phyloP scores from a whole-genome alignment of 352 stramenopile species.

The Phytophthora hibernalis region DNA sequence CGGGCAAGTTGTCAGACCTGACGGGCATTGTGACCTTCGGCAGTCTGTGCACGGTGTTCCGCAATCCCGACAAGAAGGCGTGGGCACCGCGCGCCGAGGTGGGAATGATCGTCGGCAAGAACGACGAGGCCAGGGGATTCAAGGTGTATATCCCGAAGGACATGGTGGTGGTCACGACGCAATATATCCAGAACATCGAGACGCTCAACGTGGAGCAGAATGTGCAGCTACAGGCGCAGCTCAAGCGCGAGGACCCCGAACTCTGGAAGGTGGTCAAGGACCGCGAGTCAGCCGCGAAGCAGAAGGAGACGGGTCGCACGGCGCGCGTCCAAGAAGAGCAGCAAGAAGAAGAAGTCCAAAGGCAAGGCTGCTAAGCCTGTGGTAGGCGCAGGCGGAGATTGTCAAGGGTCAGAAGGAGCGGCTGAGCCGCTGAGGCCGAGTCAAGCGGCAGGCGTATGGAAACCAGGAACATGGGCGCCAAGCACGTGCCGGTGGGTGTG shows the following conservation, averaged over 20 bases:
- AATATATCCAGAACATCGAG: neutral
- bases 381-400: too few species aligned
- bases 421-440: too few species aligned
- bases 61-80: neutral
- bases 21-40: slow-evolving; percentile 19
- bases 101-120: neutral
- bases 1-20: neutral
- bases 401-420: too few species aligned
- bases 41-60: slow-evolving; percentile 6
- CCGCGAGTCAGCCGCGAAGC: too few species aligned
- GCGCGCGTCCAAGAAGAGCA: too few species aligned
- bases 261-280: too few species aligned
- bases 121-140: neutral
- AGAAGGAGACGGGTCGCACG: too few species aligned
- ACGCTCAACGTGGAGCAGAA: neutral
- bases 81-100: slow-evolving; percentile 9
- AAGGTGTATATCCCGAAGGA: neutral
- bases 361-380: too few species aligned
- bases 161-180: neutral
- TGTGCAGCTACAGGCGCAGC: neutral
- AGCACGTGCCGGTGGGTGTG: neutral
- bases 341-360: too few species aligned
- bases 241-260: too few species aligned
- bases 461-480: neutral
- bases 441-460: too few species aligned